A percentile compares a stretch with the other conserved stretches of the same genome.
These are phyloP conservation scores for Trichosanthes truncata DNA, from an alignment of 306 rosid genomes.

Conservation along the genomic window DNA sequence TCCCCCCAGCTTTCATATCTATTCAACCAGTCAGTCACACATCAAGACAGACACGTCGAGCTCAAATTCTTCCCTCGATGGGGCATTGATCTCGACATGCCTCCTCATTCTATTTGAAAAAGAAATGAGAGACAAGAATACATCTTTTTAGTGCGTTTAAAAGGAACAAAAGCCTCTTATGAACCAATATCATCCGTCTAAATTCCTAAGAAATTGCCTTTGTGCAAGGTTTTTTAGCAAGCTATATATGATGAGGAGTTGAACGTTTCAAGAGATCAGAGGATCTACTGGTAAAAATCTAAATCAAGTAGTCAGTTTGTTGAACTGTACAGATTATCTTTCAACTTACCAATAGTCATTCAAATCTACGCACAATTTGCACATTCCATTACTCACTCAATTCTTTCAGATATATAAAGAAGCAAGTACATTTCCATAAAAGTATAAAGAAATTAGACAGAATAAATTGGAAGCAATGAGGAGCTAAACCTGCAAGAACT, in stretches of 20 bases:
- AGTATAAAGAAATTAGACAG: background rate
- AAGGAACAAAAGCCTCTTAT: background rate
- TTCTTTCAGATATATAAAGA: background rate
- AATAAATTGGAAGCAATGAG: background rate
- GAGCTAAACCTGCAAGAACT: slow-evolving; percentile 28
- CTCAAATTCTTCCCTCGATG: background rate
- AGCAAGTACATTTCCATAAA: background rate
- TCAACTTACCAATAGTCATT: background rate
- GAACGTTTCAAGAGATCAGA: background rate
- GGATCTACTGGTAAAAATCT: background rate
- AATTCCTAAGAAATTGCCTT: background rate
- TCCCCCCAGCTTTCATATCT: background rate
- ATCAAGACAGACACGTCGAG: background rate
- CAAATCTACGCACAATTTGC: background rate
- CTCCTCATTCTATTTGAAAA: background rate
- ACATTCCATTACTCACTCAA: background rate
- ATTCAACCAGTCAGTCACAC: background rate
- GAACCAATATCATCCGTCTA: background rate
- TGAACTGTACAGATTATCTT: slow-evolving; percentile 5
- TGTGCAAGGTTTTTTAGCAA: background rate
- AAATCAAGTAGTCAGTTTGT: background rate
- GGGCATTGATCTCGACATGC: background rate
- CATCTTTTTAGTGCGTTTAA: background rate
- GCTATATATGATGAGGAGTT: background rate
- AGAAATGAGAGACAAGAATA: background rate